Evolutionary conservation across 345 rosid species (phyloP).

Genomic region (Adansonia digitata): DNA sequence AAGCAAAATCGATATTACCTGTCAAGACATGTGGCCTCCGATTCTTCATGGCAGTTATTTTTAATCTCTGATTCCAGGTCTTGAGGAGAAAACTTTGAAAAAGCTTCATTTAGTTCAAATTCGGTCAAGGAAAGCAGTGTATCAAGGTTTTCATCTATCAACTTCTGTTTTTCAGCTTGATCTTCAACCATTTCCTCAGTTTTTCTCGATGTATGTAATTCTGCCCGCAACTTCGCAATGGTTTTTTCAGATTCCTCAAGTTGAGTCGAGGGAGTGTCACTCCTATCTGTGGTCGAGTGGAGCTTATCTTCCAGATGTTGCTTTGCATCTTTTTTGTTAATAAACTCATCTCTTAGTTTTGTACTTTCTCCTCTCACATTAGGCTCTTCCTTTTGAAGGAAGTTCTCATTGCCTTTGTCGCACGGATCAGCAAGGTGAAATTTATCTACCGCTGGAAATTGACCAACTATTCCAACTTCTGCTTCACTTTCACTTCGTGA

Average conservation of each 20-base stretch:
- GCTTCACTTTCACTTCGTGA: slow-evolving; percentile 55
- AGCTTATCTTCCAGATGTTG: slow-evolving; percentile 24
- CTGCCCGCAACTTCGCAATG: slow-evolving; percentile 30
- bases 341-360: slow-evolving; percentile 23
- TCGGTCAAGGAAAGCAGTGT: slow-evolving; percentile 30
- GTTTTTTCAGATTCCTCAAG: slow-evolving; percentile 37
- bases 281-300: slow-evolving; percentile 24
- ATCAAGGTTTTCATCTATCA: slow-evolving; percentile 32
- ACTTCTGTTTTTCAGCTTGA: slow-evolving; percentile 34
- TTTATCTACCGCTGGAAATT: slow-evolving; percentile 35
- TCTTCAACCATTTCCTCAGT: slow-evolving; percentile 30
- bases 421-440: slow-evolving; percentile 17
- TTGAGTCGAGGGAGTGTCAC: slow-evolving; percentile 23
- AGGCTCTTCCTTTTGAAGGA: slow-evolving; percentile 22
- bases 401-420: slow-evolving; percentile 5
- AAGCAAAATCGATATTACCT: slow-evolving; percentile 30
- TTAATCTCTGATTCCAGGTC: slow-evolving; percentile 45
- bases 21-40: slow-evolving; percentile 44
- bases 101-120: slow-evolving; percentile 32
- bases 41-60: slow-evolving; percentile 39
- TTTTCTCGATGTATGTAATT: slow-evolving; percentile 29
- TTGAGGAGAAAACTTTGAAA: slow-evolving; percentile 25
- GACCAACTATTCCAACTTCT: slow-evolving; percentile 39
- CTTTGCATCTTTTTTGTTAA: slow-evolving; percentile 21
- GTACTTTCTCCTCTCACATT: slow-evolving; percentile 29